These are phyloP conservation scores for Myxozyma neotropica DNA, from an alignment of 805 yeast genomes.

Conservation along the genomic window DNA sequence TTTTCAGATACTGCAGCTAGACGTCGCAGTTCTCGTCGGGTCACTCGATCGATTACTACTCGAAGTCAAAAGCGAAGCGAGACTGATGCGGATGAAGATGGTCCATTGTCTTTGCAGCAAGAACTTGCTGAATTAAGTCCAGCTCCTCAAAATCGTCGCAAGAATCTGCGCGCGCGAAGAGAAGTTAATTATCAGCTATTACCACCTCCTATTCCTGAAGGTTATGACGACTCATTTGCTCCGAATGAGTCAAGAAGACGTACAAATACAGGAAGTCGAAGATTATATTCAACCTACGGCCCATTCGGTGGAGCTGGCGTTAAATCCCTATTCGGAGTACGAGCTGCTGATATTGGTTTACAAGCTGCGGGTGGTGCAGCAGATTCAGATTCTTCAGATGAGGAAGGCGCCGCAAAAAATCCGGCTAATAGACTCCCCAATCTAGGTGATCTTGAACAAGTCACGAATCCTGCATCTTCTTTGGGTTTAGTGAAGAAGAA, in stretches of 20 bases:
- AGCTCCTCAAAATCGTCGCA: slow-evolving; percentile 52
- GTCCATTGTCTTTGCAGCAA: slow-evolving; percentile 48
- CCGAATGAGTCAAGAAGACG: slow-evolving; percentile 20
- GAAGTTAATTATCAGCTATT: slow-evolving; percentile 80
- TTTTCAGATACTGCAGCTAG: slow-evolving; percentile 6
- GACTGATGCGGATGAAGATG: slow-evolving; percentile 12
- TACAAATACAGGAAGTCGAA: slow-evolving; percentile 48
- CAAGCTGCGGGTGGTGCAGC: slow-evolving; percentile 38
- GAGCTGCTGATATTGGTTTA: slow-evolving; percentile 51
- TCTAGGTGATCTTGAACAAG: slow-evolving; percentile 34
- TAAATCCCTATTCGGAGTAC: slow-evolving; percentile 73
- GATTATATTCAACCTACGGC: slow-evolving; percentile 90
- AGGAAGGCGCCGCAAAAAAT: slow-evolving; percentile 43
- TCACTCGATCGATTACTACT: neutral
- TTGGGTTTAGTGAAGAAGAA: slow-evolving; percentile 51
- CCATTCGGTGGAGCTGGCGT: slow-evolving; percentile 98
- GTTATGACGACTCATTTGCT: slow-evolving; percentile 32
- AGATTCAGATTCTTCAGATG: slow-evolving; percentile 53
- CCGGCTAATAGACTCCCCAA: slow-evolving; percentile 36
- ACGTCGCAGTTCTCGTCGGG: slow-evolving; percentile 17
- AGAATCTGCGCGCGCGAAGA: slow-evolving; percentile 61
- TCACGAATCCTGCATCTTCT: slow-evolving; percentile 31
- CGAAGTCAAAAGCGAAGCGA: slow-evolving; percentile 7
- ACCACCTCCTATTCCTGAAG: slow-evolving; percentile 62
- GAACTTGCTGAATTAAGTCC: slow-evolving; percentile 68